Evolutionary conservation across 1,284 basidiomycete genomes (phyloP), one percentile per base, ranked within the genome.

Genomic region (Sanghuangporus weigelae): DNA sequence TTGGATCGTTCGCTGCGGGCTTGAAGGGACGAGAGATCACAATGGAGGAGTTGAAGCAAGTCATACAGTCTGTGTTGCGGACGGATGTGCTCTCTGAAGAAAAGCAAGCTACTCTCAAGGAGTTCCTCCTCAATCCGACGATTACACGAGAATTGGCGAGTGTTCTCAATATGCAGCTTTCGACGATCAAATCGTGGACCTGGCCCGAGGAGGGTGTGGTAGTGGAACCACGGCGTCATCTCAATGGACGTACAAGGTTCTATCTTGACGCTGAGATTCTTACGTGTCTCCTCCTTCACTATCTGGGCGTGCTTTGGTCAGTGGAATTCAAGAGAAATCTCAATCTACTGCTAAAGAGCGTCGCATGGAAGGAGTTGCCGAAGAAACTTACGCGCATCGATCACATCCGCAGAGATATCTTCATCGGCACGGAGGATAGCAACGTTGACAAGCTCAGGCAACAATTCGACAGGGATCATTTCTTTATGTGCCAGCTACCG

Each of bases 221-320:
- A n/a, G 69, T 80, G 5, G 78, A 80, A 57, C 79, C 80, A 71
- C 73, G 79, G 14, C 73, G 78, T 7, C 75, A 77, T 68, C 69
- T 81, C 35, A 78, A 78, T 68, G 79, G 79, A 2, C 80, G 78
- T 68, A 80, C 80, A 63, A 72, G 78, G 36, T 79, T 77, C 21
- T 79, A 77, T 65, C 79, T 78, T 7, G 78, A 81, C 62, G 75
- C 77, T 12, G 79, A 81, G 46, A 74, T 80, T 55, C 68, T 81
- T 23, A 78, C 80, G 53, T 77, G 75, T 0, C 70, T 81, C 10
- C 70, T 81, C 46, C 71, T 80, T 7, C 78, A 80, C 46, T 73
- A 78, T 68, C 69, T 81, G 21, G 79, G 79, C 0, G 62, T 78
- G 7, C 66, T 69, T 16, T 80, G 78, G 78, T 74, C 78, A 50